These are phyloP conservation scores for Galeopsis tetrahit DNA, from an alignment of 257 asterid species.

Conservation along the genomic window DNA sequence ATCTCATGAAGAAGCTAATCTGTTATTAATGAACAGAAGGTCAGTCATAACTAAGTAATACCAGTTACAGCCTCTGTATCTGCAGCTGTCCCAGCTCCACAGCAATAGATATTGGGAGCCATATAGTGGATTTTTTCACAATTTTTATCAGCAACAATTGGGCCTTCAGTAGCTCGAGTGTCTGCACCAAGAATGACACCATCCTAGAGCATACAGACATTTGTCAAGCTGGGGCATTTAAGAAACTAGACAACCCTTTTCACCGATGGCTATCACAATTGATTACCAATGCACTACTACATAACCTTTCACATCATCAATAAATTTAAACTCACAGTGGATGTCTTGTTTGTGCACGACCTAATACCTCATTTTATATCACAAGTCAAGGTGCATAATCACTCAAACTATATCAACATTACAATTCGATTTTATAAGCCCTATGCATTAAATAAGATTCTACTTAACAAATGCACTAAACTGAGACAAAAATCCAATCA, in stretches of 20 bases:
- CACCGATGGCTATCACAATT: background rate
- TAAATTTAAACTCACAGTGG: background rate
- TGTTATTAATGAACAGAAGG: constrained; percentile 6
- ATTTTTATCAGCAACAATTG: constrained; percentile 98
- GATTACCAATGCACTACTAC: background rate
- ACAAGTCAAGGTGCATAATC: background rate
- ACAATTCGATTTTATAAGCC: background rate
- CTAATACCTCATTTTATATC: background rate
- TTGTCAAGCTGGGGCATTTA: constrained; percentile 21
- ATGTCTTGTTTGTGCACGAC: constrained; percentile 4
- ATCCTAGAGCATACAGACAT: constrained; percentile 57
- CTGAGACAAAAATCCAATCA: background rate
- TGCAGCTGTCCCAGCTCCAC: constrained; percentile 92
- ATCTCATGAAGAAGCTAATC: constrained; percentile 7
- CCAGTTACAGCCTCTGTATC: constrained; percentile 98
- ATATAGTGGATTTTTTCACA: constrained; percentile 96
- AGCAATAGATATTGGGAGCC: constrained; percentile 65
- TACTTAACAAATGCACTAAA: background rate
- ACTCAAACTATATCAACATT: background rate
- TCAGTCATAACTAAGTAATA: constrained; percentile 33
- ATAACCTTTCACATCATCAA: background rate
- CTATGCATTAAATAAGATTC: background rate
- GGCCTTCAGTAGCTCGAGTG: constrained; percentile 97
- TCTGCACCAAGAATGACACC: constrained; percentile 99
- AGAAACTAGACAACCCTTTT: constrained; percentile 15